These are phyloP conservation scores for Cryphonectria japonica DNA, from an alignment of 2,329 filamentous ascomycete species.

Conservation along the genomic window DNA sequence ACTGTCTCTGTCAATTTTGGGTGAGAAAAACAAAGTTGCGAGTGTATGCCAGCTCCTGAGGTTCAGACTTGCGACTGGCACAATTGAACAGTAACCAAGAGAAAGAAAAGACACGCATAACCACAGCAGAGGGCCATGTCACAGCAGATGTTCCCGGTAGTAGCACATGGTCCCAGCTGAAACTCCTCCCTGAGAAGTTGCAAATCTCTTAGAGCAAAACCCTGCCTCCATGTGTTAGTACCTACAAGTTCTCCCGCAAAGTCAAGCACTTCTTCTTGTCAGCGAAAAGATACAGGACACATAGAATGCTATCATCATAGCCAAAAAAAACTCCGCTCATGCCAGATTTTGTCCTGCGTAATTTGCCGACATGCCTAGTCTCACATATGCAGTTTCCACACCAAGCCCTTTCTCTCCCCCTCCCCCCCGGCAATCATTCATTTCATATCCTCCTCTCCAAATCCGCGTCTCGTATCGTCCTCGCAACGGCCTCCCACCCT, in stretches of 20 bases:
- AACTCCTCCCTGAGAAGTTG: neutral
- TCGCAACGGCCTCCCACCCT: constrained; percentile 58
- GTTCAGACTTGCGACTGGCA: too few relatives aligned
- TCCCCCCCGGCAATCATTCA: too few relatives aligned
- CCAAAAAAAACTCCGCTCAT: neutral
- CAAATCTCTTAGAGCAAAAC: neutral
- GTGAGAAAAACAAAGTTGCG: too few relatives aligned
- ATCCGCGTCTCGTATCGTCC: constrained; percentile 54
- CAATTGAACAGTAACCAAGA: too few relatives aligned
- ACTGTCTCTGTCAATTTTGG: too few relatives aligned
- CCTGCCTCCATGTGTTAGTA: neutral
- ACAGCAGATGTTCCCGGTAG: neutral
- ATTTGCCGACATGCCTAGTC: neutral
- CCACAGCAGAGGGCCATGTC: neutral
- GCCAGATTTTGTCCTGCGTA: neutral
- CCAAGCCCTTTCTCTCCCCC: neutral
- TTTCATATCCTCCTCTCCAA: constrained; percentile 53
- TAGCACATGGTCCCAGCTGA: neutral
- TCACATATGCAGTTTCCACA: constrained; percentile 1
- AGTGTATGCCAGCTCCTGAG: neutral
- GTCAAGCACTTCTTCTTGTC: neutral
- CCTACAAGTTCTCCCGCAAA: neutral
- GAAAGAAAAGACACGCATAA: neutral
- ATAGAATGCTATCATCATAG: neutral
- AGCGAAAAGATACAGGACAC: neutral